phyloP scores from a whole-genome alignment of 2,329 filamentous ascomycete genomes.

The Chrysosporium keratinophilum region DNA sequence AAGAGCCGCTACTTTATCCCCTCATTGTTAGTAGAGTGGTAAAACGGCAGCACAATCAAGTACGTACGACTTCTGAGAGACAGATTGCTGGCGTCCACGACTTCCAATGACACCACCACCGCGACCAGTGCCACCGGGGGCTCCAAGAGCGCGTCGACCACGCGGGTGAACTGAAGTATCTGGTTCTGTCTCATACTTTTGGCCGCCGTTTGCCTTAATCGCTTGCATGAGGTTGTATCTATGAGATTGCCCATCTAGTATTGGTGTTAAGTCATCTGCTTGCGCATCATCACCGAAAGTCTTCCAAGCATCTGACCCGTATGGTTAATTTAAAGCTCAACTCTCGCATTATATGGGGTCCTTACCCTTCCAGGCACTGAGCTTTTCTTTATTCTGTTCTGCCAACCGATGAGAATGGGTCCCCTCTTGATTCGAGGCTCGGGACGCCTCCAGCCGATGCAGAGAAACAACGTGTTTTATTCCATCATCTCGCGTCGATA shows the following conservation, averaged over 20 bases:
- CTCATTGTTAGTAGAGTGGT: neutral
- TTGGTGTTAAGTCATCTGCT: slow-evolving; percentile 24
- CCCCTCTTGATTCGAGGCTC: slow-evolving; percentile 25
- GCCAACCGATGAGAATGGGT: slow-evolving; percentile 23
- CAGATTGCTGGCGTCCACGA: slow-evolving; percentile 14
- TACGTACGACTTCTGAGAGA: slow-evolving; percentile 5
- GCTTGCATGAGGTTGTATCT: slow-evolving; percentile 23
- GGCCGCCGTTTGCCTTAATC: slow-evolving; percentile 18
- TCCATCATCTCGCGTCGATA: slow-evolving; percentile 26
- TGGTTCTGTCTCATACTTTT: slow-evolving; percentile 10
- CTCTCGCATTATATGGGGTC: neutral
- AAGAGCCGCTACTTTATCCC: neutral
- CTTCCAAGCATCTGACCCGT: slow-evolving; percentile 24
- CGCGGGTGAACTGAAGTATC: neutral
- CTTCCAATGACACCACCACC: slow-evolving; percentile 23
- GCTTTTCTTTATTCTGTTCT: slow-evolving; percentile 19
- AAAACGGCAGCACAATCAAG: neutral
- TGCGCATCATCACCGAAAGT: slow-evolving; percentile 24
- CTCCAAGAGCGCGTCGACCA: neutral
- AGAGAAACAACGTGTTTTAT: slow-evolving; percentile 14
- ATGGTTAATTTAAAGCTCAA: neutral
- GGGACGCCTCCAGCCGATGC: slow-evolving; percentile 23
- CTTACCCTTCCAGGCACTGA: slow-evolving; percentile 30
- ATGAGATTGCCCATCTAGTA: slow-evolving; percentile 33
- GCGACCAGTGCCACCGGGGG: slow-evolving; percentile 15